Base-by-base conservation (phyloP, 1,284 basidiomycete genomes). In the Cutaneotrichosporon daszewskae region DNA sequence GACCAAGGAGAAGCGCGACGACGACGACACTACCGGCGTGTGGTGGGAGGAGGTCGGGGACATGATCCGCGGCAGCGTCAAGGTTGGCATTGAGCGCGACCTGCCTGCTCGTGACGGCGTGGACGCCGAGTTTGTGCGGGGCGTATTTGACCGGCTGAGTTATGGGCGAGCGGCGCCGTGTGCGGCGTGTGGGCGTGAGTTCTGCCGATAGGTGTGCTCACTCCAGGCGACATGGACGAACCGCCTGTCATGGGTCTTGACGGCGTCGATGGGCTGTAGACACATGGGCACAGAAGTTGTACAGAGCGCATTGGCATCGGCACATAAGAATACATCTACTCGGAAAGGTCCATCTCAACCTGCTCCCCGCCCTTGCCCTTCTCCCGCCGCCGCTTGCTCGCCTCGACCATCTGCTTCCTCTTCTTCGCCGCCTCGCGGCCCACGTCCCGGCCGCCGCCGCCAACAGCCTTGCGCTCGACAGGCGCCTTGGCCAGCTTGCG, bases 401-500 rank as follows among this genome's bases (percentile, higher is more conserved):
- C 71, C 56, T 70, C 62, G 14, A 68, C 57, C 68, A 72, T 72
- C 43, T 62, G 57, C 84, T 82, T 76, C 63, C 80, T 85, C 72
- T 80, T 86, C 51, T 83, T 78, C 6, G 83, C 83, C 53, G 86
- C 80, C 43, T 73, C 77, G 40, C 80, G 77, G 5, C 83, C 85
- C 33, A 90, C 76, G 54, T 78, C 80, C 37, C 68, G 53, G 1
- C 84, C 79, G 4, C 84, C 85, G 28, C 78, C 77, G 38, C 90
- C 81, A 2, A 76, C 75, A 40, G 85, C 82, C 23, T 84, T 80
- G 16, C 91, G 81, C 69, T 86, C 83, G 4, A 87, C 76, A 0
- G 78, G 76, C 28, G 64, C 69, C 69, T 84, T 85, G 43, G 87
- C 87, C 78, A 97, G 84, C 62, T 82, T 76, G 58, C 79, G 82